Percentiles rank a stretch among this genome's conserved stretches.
phyloP scores from a whole-genome alignment of 192 early-diverging fungal species.

The Coemansia sp. region DNA sequence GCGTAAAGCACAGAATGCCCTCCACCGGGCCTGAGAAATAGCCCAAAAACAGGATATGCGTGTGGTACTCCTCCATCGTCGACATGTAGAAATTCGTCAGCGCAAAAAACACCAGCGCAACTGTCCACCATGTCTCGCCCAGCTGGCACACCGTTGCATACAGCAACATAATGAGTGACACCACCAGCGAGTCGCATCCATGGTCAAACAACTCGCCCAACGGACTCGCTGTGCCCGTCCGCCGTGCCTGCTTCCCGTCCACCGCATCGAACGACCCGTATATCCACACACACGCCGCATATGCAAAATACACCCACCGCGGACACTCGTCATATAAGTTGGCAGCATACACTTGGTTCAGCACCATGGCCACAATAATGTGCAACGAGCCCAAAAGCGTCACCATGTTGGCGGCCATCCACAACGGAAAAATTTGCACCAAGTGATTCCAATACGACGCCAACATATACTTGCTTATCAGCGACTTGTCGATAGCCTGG shows the following conservation, averaged over 20 bases:
- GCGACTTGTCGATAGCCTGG: slow-evolving; percentile 81
- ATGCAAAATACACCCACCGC: slow-evolving; percentile 80
- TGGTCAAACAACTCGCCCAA: slow-evolving; percentile 97
- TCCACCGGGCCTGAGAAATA: slow-evolving; percentile 91
- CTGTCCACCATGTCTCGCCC: slow-evolving; percentile 73
- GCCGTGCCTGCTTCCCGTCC: slow-evolving; percentile 93
- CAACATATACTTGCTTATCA: slow-evolving; percentile 71
- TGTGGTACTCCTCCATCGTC: slow-evolving; percentile 96
- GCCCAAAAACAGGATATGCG: slow-evolving; percentile 78
- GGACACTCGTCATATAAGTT: slow-evolving; percentile 71
- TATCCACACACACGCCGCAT: slow-evolving; percentile 74
- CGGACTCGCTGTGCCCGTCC: slow-evolving; percentile 83
- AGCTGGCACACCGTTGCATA: slow-evolving; percentile 64
- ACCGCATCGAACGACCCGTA: slow-evolving; percentile 92
- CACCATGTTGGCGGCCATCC: slow-evolving; percentile 89
- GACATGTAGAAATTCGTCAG: slow-evolving; percentile 86
- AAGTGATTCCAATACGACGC: slow-evolving; percentile 85
- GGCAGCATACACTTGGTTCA: slow-evolving; percentile 72
- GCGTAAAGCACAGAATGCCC: slow-evolving; percentile 71
- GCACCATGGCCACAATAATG: slow-evolving; percentile 70
- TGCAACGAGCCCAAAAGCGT: slow-evolving; percentile 83
- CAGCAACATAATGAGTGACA: slow-evolving; percentile 61
- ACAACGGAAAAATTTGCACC: slow-evolving; percentile 79
- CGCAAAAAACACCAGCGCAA: slow-evolving; percentile 58
- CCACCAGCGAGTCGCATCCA: slow-evolving; percentile 75